phyloP scores from a whole-genome alignment of 495 filamentous ascomycete species.

The Talaromyces ruber region DNA sequence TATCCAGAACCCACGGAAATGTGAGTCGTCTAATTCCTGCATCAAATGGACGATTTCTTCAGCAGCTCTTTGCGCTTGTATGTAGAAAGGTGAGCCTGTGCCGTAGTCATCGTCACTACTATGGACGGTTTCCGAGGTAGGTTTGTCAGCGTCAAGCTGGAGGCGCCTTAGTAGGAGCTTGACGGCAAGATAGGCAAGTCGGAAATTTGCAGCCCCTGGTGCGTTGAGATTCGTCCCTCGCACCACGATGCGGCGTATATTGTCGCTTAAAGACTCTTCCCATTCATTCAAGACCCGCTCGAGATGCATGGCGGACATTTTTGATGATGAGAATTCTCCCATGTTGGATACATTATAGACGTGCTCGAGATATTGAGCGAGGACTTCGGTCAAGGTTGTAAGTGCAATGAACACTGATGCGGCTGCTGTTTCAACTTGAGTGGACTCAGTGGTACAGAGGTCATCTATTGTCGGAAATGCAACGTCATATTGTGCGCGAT shows the following conservation, averaged over 20 bases:
- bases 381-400: conserved; percentile 26
- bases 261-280: conserved; percentile 16
- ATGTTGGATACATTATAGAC: conserved; percentile 20
- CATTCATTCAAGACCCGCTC: conserved; percentile 17
- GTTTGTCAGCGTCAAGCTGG: conserved; percentile 19
- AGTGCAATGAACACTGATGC: conserved; percentile 28
- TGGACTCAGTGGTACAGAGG: conserved; percentile 7
- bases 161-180: conserved; percentile 23
- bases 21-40: conserved; percentile 18
- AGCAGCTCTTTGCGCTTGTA: conserved; percentile 20
- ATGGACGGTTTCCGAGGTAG: not conserved
- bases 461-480: conserved; percentile 21
- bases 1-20: conserved; percentile 24
- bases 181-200: conserved; percentile 26
- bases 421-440: conserved; percentile 8
- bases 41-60: conserved; percentile 26
- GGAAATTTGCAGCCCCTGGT: conserved; percentile 28
- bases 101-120: conserved; percentile 10
- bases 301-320: conserved; percentile 8
- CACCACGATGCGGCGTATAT: conserved; percentile 16
- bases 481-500: conserved; percentile 29
- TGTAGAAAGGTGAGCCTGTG: conserved; percentile 9
- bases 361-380: conserved; percentile 25
- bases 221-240: conserved; percentile 13
- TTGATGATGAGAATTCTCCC: not conserved